Percentiles rank a stretch among this genome's conserved stretches.
Evolutionary conservation across 2,329 filamentous ascomycete genomes (phyloP).

Genomic region (Botryotinia narcissicola): DNA sequence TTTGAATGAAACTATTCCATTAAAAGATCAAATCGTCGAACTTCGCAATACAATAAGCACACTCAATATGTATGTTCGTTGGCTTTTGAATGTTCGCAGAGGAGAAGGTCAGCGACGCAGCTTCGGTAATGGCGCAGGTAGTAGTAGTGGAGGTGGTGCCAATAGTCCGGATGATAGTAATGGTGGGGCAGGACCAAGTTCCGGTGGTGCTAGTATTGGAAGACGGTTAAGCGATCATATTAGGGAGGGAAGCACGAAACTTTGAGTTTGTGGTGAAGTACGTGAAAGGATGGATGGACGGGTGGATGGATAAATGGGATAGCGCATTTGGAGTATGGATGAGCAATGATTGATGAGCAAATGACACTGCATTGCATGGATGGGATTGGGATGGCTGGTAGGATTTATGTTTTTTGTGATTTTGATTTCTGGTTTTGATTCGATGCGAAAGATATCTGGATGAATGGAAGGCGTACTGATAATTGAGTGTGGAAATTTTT

Average conservation of each 20-base stretch:
- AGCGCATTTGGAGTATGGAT: constrained; percentile 12
- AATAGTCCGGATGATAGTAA: constrained; percentile 3
- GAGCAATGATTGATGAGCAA: constrained; percentile 9
- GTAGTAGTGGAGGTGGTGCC: not conserved
- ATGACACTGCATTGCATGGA: not conserved
- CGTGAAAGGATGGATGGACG: not conserved
- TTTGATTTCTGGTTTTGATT: constrained; percentile 1
- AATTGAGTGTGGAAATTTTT: constrained; percentile 1
- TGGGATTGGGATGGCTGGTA: not conserved
- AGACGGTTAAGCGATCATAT: constrained; percentile 12
- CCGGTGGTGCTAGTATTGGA: constrained; percentile 9
- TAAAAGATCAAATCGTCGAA: constrained; percentile 62
- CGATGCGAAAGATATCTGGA: not conserved
- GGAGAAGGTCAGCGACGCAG: constrained; percentile 33
- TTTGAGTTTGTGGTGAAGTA: not conserved
- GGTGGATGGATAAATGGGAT: not conserved
- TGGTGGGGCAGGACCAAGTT: constrained; percentile 9
- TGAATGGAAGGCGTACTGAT: constrained; percentile 7
- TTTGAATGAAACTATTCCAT: constrained; percentile 59
- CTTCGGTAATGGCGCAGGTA: not conserved
- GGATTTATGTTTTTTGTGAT: constrained; percentile 7
- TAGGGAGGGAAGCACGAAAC: constrained; percentile 10
- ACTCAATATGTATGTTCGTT: constrained; percentile 39
- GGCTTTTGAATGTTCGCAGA: constrained; percentile 38
- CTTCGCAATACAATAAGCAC: constrained; percentile 38